Evolutionary conservation across 768 basidiomycete genomes (phyloP), one percentile per base, ranked within the genome.

Genomic region (Tulasnella sp.): DNA sequence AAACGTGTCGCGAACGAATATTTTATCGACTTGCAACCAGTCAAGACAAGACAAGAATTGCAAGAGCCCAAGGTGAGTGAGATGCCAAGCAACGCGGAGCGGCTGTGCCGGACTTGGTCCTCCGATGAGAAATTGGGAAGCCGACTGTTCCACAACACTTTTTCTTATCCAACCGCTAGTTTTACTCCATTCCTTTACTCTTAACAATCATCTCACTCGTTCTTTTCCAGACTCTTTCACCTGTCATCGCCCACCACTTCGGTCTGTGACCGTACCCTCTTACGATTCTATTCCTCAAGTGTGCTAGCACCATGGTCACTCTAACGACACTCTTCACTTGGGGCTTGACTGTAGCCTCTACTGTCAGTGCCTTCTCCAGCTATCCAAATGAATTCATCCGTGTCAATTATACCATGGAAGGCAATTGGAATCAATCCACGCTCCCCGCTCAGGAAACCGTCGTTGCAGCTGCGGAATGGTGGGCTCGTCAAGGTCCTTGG

Each of bases 401-500:
- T 10, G 53, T 48, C 12, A 52, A 55, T 31, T 55, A 55, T 34
- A 42, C 48, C 16, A 27, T 54, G 5, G 40, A 54, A 9, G 37
- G 37, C 19, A 33, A 27, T 33, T 55, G 53, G 53, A 40, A 37
- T 32, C 13, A 13, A 5, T 29, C 54, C 20, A 54, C 54, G 29
- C 13, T 15, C 20, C 22, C 9, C 31, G 54, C 54, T 25, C 51
- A 53, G 37, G 48, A 53, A 31, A 35, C 27, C 9, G 53, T 55
- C 41, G 41, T 44, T 35, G 33, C 20, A 15, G 54, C 44, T 16
- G 54, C 54, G 16, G 22, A 55, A 24, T 41, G 32, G 37, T 53
- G 27, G 5, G 37, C 51, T 9, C 12, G 20, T 9, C 53, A 55
- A 39, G 54, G 54, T 53, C 54, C 54, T 25, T 55, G 54, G 54